A percentile compares a stretch with the other conserved stretches of the same genome.
Conservation (phyloP, 345 rosid species). For the Euphorbia pulcherrima region DNA sequence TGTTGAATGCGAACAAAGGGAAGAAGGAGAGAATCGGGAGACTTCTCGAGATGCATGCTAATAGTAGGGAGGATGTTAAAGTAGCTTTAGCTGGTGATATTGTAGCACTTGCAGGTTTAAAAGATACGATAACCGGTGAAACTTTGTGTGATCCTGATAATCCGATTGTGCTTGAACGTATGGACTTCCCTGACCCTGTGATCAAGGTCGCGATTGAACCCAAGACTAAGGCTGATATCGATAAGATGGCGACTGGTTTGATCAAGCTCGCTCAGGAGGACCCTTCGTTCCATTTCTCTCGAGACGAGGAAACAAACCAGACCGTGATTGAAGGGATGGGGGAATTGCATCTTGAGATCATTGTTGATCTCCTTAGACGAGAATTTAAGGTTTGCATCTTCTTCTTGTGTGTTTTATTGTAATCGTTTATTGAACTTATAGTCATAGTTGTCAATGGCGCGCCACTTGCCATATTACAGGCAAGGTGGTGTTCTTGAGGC, state of each 20-base stretch:
- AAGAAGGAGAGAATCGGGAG: slow-evolving; percentile 97
- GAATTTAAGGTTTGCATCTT: slow-evolving; percentile 98
- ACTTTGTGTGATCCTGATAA: slow-evolving; percentile 70
- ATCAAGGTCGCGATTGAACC: slow-evolving; percentile 98
- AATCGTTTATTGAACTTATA: too few relatives aligned
- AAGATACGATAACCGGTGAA: slow-evolving; percentile 87
- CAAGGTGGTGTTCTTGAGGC: too few relatives aligned
- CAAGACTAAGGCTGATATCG: slow-evolving; percentile 90
- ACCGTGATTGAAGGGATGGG: slow-evolving; percentile 99
- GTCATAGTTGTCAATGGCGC: too few relatives aligned
- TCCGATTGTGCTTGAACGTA: slow-evolving; percentile 80
- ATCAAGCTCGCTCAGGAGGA: slow-evolving; percentile 98
- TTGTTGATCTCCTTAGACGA: slow-evolving; percentile 87
- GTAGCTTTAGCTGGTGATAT: slow-evolving; percentile 86
- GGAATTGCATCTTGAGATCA: slow-evolving; percentile 96
- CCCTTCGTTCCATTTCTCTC: slow-evolving; percentile 93
- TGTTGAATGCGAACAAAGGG: slow-evolving; percentile 85
- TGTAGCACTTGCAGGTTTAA: slow-evolving; percentile 87
- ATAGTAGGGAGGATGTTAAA: slow-evolving; percentile 90
- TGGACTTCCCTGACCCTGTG: slow-evolving; percentile 99
- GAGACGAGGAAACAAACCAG: slow-evolving; percentile 94
- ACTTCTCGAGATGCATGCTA: slow-evolving; percentile 96
- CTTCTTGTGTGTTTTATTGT: too few relatives aligned
- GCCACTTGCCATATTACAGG: too few relatives aligned
- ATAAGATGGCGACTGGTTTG: slow-evolving; percentile 82